Evolutionary conservation across 352 stramenopile genomes (phyloP).

Genomic region (Phytophthora citrophthora): DNA sequence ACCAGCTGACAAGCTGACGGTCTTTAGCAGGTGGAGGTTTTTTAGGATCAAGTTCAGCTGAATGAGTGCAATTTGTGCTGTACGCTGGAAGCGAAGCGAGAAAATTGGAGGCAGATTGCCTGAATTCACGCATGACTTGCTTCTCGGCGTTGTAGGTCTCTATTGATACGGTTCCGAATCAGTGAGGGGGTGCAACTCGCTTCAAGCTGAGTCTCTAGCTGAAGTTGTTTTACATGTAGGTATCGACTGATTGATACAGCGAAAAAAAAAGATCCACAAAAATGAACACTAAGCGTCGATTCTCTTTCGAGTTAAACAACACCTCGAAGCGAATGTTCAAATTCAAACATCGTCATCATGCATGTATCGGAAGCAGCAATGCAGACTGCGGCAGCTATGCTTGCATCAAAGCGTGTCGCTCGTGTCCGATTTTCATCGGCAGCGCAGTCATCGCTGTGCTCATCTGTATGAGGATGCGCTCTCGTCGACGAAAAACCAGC

Average conservation of each 20-base stretch:
- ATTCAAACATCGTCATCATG: too few relatives aligned
- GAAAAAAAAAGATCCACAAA: neutral
- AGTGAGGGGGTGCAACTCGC: constrained; percentile 10
- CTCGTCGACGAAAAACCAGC: constrained; percentile 27
- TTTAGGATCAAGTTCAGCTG: neutral
- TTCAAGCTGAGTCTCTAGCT: constrained; percentile 8
- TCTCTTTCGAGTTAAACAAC: neutral
- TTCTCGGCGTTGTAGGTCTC: too few relatives aligned
- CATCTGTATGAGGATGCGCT: constrained; percentile 5
- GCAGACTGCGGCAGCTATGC: too few relatives aligned
- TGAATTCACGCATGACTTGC: too few relatives aligned
- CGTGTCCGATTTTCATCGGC: too few relatives aligned
- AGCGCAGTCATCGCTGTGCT: constrained; percentile 2
- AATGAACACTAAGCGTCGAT: neutral
- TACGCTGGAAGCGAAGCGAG: neutral
- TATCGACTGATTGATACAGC: neutral
- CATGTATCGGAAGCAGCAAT: too few relatives aligned
- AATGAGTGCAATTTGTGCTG: neutral
- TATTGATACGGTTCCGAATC: constrained; percentile 9
- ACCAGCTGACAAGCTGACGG: constrained; percentile 16
- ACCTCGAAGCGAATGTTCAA: too few relatives aligned
- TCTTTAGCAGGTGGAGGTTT: neutral
- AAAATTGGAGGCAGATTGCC: too few relatives aligned
- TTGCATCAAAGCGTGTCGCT: too few relatives aligned
- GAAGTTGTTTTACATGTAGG: constrained; percentile 10